These are phyloP conservation scores for Leccinum longicurvipes DNA, from an alignment of 768 basidiomycete genomes.

Conservation along the genomic window DNA sequence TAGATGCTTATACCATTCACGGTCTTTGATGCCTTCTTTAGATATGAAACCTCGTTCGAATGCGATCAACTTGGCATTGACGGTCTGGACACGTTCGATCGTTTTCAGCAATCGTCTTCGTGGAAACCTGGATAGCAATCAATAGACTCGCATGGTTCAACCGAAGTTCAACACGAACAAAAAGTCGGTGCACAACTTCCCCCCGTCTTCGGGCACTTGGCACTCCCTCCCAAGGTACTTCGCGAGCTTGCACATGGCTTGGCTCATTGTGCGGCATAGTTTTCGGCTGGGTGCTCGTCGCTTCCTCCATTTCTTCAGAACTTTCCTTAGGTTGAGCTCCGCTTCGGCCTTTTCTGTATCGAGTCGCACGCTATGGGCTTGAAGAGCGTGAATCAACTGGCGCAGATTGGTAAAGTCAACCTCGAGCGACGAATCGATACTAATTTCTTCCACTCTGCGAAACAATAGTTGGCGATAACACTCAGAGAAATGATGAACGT, in stretches of 20 bases:
- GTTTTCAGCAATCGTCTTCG: too few relatives aligned
- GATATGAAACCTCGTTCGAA: conserved; percentile 81
- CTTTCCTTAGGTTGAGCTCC: conserved; percentile 24
- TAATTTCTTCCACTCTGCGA: conserved; percentile 30
- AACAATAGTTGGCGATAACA: background rate
- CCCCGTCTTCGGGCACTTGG: too few relatives aligned
- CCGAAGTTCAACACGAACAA: too few relatives aligned
- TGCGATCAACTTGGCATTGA: conserved; percentile 62
- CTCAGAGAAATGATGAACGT: background rate
- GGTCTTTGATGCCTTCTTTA: background rate
- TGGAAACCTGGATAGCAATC: too few relatives aligned
- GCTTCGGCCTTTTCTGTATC: conserved; percentile 59
- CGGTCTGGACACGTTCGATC: conserved; percentile 36
- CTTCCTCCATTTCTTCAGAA: too few relatives aligned
- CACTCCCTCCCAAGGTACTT: too few relatives aligned
- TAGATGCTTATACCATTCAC: background rate
- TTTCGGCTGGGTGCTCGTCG: conserved; percentile 20
- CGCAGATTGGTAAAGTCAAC: conserved; percentile 43
- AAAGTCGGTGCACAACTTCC: too few relatives aligned
- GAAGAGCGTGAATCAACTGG: conserved; percentile 45
- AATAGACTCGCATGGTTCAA: too few relatives aligned
- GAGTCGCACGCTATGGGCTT: conserved; percentile 49
- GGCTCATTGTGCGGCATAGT: conserved; percentile 34
- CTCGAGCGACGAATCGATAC: conserved; percentile 25
- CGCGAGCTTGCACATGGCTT: too few relatives aligned